Base-by-base conservation (phyloP, 768 basidiomycete genomes). In the Suillus cothurnatus region DNA sequence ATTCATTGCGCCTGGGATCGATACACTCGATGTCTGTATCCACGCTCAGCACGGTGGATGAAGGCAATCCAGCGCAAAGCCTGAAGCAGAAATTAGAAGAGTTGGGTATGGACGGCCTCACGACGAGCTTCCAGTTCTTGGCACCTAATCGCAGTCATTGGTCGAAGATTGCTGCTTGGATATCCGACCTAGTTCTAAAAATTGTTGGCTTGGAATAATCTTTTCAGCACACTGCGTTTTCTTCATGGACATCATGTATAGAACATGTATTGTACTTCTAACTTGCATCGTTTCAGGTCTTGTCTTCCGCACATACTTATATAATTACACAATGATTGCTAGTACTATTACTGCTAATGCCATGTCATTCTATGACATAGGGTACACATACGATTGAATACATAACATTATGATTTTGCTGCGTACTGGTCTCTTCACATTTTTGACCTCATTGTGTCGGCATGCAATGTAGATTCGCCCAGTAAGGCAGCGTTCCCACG, bases 161-260 rank as follows among this genome's bases (percentile, higher is more conserved):
- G 66, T 83, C 86, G 60, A 86, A 84, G 71, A 85, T 92, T 80
- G 84, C 91, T 66, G 85, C 87, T 62, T 93, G 90, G 90, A 91
- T 93, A 65, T 88, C 90, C 38, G 83, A 84, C 71, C 76, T 88
- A 67, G 81, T 88, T 32, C 73, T 77, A 71, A 82, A 81, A 72
- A 85, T 85, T 68, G 81, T 86, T 61, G 75, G 84, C 61, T 69
- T 73, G 70, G 76, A 71, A 60, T 77, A 60, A 65, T 47, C 47
- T 23, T 53, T 61, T 34, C 59, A 55, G 64, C 57, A 41, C 64
- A 19, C 32, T 57, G 26, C 45, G 58, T 38, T 56, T 61, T 58
- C 52, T 65, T 41, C 61, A 65, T 36, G 36, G 60, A 58, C 61
- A 19, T 28, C 36, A 64, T 73, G 69, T 74, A 50, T 26, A 67